Conservation (phyloP, 148 eudicot genomes). For the Limonium bicolor region DNA sequence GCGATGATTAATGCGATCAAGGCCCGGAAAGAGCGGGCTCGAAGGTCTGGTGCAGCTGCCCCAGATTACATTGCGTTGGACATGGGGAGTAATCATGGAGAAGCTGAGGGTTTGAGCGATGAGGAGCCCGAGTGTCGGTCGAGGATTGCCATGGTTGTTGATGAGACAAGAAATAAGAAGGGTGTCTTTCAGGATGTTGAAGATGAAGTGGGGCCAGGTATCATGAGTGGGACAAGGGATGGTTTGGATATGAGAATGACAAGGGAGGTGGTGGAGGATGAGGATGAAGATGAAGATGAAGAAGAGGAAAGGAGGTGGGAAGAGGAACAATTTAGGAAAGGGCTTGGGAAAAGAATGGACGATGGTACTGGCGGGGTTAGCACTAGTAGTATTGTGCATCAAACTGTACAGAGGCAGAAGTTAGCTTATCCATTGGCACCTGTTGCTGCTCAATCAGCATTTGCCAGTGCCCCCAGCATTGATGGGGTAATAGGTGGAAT, state of each 20-base stretch:
- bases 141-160: constrained; percentile 65
- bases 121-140: constrained; percentile 89
- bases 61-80: constrained; percentile 79
- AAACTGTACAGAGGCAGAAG: constrained; percentile 27
- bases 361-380: constrained; percentile 37
- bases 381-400: constrained; percentile 20
- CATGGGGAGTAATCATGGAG: constrained; percentile 86
- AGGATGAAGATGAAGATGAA: constrained; percentile 52
- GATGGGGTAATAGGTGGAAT: constrained; percentile 27
- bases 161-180: constrained; percentile 26
- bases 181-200: constrained; percentile 75
- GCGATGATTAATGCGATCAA: constrained; percentile 41
- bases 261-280: constrained; percentile 15
- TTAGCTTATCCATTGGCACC: constrained; percentile 10
- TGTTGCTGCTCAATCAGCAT: constrained; percentile 19
- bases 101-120: constrained; percentile 82
- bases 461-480: constrained; percentile 12
- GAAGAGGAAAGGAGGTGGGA: constrained; percentile 95
- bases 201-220: constrained; percentile 10
- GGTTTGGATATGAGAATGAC: neutral
- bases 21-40: constrained; percentile 61
- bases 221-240: constrained; percentile 8
- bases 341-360: constrained; percentile 79
- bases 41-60: constrained; percentile 58
- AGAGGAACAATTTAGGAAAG: constrained; percentile 88